Base-by-base conservation (phyloP, 371 early-diverging fungal genomes). In the Phascolomyces articulosus region DNA sequence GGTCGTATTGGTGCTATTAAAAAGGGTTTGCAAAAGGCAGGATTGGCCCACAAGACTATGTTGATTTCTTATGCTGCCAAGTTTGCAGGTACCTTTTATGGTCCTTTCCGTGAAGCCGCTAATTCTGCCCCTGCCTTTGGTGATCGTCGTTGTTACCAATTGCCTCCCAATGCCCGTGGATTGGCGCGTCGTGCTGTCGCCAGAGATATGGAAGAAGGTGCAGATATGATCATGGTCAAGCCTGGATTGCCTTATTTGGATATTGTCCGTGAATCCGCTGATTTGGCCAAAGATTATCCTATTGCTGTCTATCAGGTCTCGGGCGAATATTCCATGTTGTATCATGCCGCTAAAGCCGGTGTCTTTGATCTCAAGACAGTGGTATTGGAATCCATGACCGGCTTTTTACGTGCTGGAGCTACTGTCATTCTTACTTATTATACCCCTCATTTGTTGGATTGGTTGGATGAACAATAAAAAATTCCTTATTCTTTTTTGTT, bases 221-320 rank as follows among this genome's bases (percentile, higher is more conserved):
- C 98, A 9, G 98, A 98, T 77, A 87, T 96, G 28, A 84, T 98
- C 53, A 96, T 98, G 94, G 96, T 98, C 67, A 98, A 98, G 83
- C 98, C 98, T 4, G 97, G 94, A 24, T 88, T 88, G 63, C 96
- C 96, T 26, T 98, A 98, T 75, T 81, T 98, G 47, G 98, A 98
- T 75, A 91, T 98, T 60, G 86, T 97, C 18, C 87, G 97, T 21
- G 97, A 98, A 66, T 91, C 95, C 2, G 80, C 89, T n/a, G 89
- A 93, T 56, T 63, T 90, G 44, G 86, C 87, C 11, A 41, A 84
- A 0, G 89, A 93, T 60, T 84, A 85, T 51, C 93, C 93, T 13
- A 85, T 94, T 63, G 92, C 94, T n/a, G 91, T 92, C 0, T 95
- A 94, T 70, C 95, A 95, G 77, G 97, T 97, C 11, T 95, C 95